phyloP scores from a whole-genome alignment of 495 filamentous ascomycete species.

The Monascus purpureus region DNA sequence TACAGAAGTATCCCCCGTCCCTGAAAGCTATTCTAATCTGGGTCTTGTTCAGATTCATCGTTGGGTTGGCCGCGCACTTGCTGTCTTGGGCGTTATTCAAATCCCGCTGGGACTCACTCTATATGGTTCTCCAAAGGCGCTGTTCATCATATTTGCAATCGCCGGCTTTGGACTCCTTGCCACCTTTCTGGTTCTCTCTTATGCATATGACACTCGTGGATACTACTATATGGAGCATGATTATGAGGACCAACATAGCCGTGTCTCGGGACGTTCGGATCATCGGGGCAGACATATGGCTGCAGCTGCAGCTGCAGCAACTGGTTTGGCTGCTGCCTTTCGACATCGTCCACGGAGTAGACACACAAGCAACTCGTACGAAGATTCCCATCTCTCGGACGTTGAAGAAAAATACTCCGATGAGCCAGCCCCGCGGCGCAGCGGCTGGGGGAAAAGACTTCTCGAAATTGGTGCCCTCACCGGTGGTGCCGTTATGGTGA shows the following conservation, averaged over 20 bases:
- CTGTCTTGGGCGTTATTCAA: conserved; percentile 71
- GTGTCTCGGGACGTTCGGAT: conserved; percentile 27
- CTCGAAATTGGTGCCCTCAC: conserved; percentile 51
- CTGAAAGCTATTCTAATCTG: too few relatives aligned
- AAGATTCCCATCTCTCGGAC: conserved; percentile 36
- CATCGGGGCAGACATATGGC: conserved; percentile 22
- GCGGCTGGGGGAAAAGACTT: conserved; percentile 50
- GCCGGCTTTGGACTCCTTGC: conserved; percentile 53
- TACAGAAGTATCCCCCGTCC: too few relatives aligned
- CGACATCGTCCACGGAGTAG: conserved; percentile 26
- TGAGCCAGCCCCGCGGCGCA: conserved; percentile 21
- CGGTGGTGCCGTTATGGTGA: conserved; percentile 51
- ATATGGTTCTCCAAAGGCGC: conserved; percentile 72
- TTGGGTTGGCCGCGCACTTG: conserved; percentile 67
- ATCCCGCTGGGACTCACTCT: conserved; percentile 81
- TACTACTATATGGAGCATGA: conserved; percentile 30
- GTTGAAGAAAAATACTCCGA: conserved; percentile 49
- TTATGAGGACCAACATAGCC: conserved; percentile 40
- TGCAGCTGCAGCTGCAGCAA: conserved; percentile 43
- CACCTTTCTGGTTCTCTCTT: conserved; percentile 60
- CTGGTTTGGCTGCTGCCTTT: conserved; percentile 45
- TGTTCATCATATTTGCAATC: conserved; percentile 76
- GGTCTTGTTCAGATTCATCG: conserved; percentile 67
- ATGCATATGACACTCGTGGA: conserved; percentile 40
- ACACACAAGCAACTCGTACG: conserved; percentile 18